Conservation (phyloP, 2,329 filamentous ascomycete species). For the Dendryphion nanum region DNA sequence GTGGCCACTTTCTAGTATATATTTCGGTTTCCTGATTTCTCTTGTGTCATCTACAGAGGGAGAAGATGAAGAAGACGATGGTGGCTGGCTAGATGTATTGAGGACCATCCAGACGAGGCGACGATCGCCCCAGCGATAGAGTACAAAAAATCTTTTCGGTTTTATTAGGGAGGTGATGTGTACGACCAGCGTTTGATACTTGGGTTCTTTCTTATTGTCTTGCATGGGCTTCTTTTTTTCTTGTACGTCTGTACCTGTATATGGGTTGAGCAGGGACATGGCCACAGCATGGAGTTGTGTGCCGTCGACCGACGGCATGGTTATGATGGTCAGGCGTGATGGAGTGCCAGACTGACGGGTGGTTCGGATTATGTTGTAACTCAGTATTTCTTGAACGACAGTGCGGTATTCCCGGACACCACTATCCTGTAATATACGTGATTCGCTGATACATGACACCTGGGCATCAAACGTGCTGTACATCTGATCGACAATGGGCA, state of each 20-base stretch:
- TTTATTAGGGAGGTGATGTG: slow-evolving; percentile 1
- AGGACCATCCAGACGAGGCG: slow-evolving; percentile 24
- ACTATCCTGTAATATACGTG: no score
- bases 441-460: no score
- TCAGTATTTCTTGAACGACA: slow-evolving; percentile 1
- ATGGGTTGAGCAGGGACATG: not conserved
- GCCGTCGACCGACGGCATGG: not conserved
- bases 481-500: no score
- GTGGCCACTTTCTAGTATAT: slow-evolving; percentile 26
- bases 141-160: slow-evolving; percentile 7
- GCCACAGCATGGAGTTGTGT: not conserved
- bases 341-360: not conserved
- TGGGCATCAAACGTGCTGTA: no score
- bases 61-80: slow-evolving; percentile 24
- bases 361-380: not conserved
- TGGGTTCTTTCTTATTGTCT: no score
- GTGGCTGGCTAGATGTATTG: slow-evolving; percentile 30
- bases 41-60: slow-evolving; percentile 20
- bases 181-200: slow-evolving; percentile 14
- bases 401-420: no score
- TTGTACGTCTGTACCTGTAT: not conserved
- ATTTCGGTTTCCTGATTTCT: slow-evolving; percentile 28
- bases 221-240: slow-evolving; percentile 5
- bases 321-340: not conserved
- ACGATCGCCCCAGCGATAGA: slow-evolving; percentile 14